These are phyloP conservation scores for Dalbergia oliveri DNA, from an alignment of 306 rosid genomes.

Conservation along the genomic window DNA sequence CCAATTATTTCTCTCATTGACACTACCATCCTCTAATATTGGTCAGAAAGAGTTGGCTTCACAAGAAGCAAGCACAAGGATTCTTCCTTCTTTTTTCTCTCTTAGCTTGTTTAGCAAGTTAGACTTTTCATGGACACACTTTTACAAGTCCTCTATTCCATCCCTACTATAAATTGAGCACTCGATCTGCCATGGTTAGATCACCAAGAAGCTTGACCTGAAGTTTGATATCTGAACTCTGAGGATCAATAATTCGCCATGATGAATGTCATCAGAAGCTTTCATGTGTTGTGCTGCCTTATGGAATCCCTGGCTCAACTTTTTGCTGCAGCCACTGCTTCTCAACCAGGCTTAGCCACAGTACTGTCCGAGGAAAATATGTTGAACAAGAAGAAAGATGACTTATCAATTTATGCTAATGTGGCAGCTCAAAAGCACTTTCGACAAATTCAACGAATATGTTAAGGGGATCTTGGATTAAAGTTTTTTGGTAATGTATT, in stretches of 20 bases:
- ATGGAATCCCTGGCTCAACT: slow-evolving; percentile 42
- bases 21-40: not conserved
- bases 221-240: slow-evolving; percentile 8
- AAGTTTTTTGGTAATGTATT: not conserved
- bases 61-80: slow-evolving; percentile 13
- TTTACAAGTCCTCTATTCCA: not conserved
- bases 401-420: slow-evolving; percentile 40
- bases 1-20: slow-evolving; percentile 2
- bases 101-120: slow-evolving; percentile 28
- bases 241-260: slow-evolving; percentile 15
- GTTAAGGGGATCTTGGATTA: slow-evolving; percentile 32
- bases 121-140: slow-evolving; percentile 12
- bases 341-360: slow-evolving; percentile 39
- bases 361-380: slow-evolving; percentile 26
- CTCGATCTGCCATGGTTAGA: not conserved
- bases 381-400: slow-evolving; percentile 37
- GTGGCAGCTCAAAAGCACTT: slow-evolving; percentile 56
- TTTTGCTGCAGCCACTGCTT: slow-evolving; percentile 29
- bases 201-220: slow-evolving; percentile 10
- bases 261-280: slow-evolving; percentile 46
- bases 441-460: slow-evolving; percentile 47
- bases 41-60: slow-evolving; percentile 15
- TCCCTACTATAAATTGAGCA: slow-evolving; percentile 37
- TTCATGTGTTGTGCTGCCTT: slow-evolving; percentile 41
- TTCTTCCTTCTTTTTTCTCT: not conserved